Conservation (phyloP, 495 filamentous ascomycete genomes). For the Penicillium argentinense region DNA sequence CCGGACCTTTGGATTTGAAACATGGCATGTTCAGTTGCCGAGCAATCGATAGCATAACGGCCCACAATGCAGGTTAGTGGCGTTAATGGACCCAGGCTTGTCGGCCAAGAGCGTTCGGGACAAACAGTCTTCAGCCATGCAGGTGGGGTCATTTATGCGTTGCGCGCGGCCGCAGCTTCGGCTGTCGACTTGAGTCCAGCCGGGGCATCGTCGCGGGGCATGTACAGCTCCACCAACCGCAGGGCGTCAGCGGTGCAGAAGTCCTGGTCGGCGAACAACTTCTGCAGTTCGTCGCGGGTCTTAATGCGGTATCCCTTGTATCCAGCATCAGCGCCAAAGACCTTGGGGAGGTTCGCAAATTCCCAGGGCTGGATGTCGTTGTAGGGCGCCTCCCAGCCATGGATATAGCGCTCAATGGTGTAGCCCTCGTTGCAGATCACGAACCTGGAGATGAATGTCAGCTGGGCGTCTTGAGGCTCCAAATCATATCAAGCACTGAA, state of each 20-base stretch:
- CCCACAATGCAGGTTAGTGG: neutral
- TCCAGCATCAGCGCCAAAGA: constrained; percentile 64
- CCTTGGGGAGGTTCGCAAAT: constrained; percentile 62
- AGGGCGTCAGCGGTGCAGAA: constrained; percentile 55
- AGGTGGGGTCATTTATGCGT: constrained; percentile 46
- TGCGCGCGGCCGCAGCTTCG: constrained; percentile 64
- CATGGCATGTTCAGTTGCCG: neutral
- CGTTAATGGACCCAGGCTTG: neutral
- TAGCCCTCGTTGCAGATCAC: constrained; percentile 58
- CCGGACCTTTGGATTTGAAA: neutral
- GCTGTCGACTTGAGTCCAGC: constrained; percentile 63
- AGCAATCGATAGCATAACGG: neutral
- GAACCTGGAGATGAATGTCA: constrained; percentile 53
- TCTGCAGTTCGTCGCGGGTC: constrained; percentile 67
- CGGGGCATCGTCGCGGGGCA: constrained; percentile 79
- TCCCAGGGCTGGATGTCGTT: constrained; percentile 81
- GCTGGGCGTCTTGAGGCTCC: no score
- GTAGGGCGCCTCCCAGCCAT: constrained; percentile 69
- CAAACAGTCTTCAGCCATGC: neutral
- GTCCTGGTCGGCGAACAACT: constrained; percentile 63
- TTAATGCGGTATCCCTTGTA: constrained; percentile 67
- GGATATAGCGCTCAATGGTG: constrained; percentile 57
- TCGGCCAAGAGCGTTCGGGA: neutral
- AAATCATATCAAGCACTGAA: no score
- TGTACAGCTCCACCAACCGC: constrained; percentile 81